phyloP scores from a whole-genome alignment of 2,329 filamentous ascomycete species.

The Fusarium duplospermum region DNA sequence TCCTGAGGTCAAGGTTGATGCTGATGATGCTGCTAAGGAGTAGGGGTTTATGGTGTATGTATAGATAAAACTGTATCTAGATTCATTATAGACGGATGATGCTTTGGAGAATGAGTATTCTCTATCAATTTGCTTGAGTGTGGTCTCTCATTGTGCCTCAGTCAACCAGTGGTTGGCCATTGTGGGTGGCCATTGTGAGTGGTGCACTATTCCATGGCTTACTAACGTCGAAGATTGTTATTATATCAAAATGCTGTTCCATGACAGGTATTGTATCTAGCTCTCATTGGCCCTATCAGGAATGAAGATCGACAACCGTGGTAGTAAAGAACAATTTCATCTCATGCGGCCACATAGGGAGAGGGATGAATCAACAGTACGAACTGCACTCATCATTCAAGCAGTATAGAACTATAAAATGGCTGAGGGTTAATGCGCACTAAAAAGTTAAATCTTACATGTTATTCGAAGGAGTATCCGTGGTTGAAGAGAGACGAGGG shows the following conservation, averaged over 20 bases:
- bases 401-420: not conserved
- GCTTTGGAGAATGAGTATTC: not conserved
- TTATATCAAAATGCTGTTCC: not conserved
- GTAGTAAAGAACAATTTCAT: not conserved
- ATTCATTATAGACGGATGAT: not conserved
- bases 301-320: not conserved
- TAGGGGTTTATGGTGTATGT: not conserved
- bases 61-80: not conserved
- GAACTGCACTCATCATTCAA: not conserved
- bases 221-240: not conserved
- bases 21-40: not conserved
- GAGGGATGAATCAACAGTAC: not conserved
- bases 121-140: not conserved
- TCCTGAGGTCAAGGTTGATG: not conserved
- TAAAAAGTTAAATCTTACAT: not conserved
- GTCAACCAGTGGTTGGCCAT: not conserved
- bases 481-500: not conserved
- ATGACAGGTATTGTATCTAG: not conserved
- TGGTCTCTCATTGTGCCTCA: not conserved
- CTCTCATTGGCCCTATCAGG: not conserved
- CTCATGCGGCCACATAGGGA: not conserved
- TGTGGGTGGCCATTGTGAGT: not conserved
- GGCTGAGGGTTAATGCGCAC: accelerated
- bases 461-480: not conserved
- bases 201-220: not conserved